Percentiles rank a stretch among this genome's conserved stretches.
phyloP scores from a whole-genome alignment of 2,329 filamentous ascomycete species.

The Calonectria pauciramosa region DNA sequence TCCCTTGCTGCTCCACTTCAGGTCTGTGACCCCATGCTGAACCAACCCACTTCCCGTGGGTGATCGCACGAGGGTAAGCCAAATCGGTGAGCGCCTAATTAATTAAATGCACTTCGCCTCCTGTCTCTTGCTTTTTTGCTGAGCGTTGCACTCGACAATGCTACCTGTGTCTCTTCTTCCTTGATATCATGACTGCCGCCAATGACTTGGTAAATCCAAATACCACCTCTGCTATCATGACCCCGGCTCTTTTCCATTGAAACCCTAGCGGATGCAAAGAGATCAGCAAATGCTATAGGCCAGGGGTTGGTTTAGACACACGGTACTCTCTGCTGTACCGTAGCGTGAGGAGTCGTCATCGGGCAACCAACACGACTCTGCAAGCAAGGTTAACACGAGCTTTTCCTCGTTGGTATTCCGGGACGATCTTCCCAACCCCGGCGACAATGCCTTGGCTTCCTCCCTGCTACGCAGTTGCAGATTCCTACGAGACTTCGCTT shows the following conservation, averaged over 20 bases:
- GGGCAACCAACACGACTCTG: constrained; percentile 4
- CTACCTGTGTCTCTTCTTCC: not conserved
- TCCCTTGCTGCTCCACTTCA: not conserved
- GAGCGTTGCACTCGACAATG: not conserved
- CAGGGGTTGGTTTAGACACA: constrained; percentile 1
- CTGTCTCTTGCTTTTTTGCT: not conserved
- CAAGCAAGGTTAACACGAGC: constrained; percentile 22
- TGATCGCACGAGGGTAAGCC: constrained; percentile 15
- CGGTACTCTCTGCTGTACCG: not conserved
- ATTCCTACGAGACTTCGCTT: not conserved
- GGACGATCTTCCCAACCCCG: not conserved
- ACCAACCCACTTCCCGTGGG: constrained; percentile 18
- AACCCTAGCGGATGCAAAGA: not conserved
- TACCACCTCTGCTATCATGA: not conserved
- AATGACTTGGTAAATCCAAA: not conserved
- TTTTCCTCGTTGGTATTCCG: constrained; percentile 8
- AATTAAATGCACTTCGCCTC: not conserved
- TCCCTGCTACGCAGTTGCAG: not conserved
- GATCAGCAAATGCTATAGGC: not conserved
- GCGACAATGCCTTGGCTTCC: not conserved
- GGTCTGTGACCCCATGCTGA: not conserved
- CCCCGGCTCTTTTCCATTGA: not conserved
- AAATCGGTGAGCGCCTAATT: constrained; percentile 11
- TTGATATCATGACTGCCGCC: not conserved
- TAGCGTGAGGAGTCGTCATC: constrained; percentile 21